Conservation (phyloP, 2,329 filamentous ascomycete genomes). For the Tolypocladium paradoxum region DNA sequence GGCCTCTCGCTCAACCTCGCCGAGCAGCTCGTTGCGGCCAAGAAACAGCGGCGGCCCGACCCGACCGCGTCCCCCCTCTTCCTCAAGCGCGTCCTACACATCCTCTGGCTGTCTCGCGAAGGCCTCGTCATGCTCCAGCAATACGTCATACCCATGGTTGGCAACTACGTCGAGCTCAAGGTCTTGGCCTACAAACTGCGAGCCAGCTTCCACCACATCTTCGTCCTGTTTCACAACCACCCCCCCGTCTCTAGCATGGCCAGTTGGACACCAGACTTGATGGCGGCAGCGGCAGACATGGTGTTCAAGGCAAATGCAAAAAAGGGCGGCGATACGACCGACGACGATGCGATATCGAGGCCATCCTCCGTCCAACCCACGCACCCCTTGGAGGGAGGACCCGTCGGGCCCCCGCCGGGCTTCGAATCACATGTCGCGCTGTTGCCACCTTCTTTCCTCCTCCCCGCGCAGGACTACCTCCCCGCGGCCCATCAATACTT, state of each 20-base stretch:
- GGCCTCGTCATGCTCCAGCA: conserved; percentile 79
- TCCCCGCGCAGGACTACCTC: conserved; percentile 71
- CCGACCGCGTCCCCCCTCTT: conserved; percentile 67
- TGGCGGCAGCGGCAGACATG: conserved; percentile 22
- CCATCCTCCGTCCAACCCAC: conserved; percentile 36
- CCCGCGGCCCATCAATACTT: conserved; percentile 76
- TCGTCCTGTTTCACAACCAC: conserved; percentile 90
- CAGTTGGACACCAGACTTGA: conserved; percentile 36
- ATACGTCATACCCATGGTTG: conserved; percentile 78
- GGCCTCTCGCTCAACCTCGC: conserved; percentile 84
- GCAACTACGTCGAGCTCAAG: conserved; percentile 69
- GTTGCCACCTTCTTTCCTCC: conserved; percentile 59
- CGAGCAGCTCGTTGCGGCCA: conserved; percentile 69
- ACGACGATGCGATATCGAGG: conserved; percentile 28
- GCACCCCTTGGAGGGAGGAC: conserved; percentile 44
- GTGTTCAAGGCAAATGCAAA: conserved; percentile 28
- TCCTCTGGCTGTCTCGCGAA: conserved; percentile 91
- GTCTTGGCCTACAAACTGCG: conserved; percentile 86
- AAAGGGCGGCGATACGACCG: conserved; percentile 37
- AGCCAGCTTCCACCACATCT: conserved; percentile 93
- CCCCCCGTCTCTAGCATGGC: conserved; percentile 60
- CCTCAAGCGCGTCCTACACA: conserved; percentile 73
- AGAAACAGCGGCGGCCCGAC: conserved; percentile 75
- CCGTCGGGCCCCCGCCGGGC: conserved; percentile 45
- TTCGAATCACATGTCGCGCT: conserved; percentile 31